Base-by-base conservation (phyloP, 2,329 filamentous ascomycete species). In the Sclerotinia subarctica region DNA sequence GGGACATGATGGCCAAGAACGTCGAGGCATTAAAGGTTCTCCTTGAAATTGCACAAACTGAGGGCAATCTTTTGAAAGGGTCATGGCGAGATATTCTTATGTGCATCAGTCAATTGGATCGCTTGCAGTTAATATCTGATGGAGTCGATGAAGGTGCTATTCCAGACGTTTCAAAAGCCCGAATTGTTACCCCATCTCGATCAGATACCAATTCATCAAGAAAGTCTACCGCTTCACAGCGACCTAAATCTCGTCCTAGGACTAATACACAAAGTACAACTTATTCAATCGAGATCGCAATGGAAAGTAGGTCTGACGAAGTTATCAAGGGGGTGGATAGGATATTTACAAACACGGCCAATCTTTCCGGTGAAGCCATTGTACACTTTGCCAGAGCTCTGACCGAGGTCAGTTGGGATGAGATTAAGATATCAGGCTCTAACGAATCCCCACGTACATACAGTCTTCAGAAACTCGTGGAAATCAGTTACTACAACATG, bases 401-500 rank as follows among this genome's bases (percentile, higher is more conserved):
- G 69, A 96, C 92, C 10, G 93, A 97, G 77, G 94, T 99, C 72
- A 98, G 94, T 79, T 98, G 95, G 95, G 94, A 98, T 76, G 95
- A 99, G 79, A 99, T 99, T 76, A 94, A 96, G 77, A 96, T 95
- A 4, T 98, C 95, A 0, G 95, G 95, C 0, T 92, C 94, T 68
- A 97, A 94, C 76, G 95, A 99, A 70, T 96, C 93, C 29, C 95
- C 95, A 15, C 88, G 96, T 66, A 99, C 94, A 11, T 99, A 97
- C 84, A 97, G 94, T 81, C 82, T 99, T 70, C 95, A 99, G 77
- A 99, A 99, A 80, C 87, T 99, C 71, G 96, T 99, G 21, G 95
- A 99, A 79, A 98, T 99, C 79, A 96, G 93, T 78, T 97, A 97
- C 79, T 99, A 99, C 86, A 99, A 99, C 82, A 99, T 99, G 95